Evolutionary conservation across 2,329 filamentous ascomycete genomes (phyloP).

Genomic region (Didymella keratinophila): DNA sequence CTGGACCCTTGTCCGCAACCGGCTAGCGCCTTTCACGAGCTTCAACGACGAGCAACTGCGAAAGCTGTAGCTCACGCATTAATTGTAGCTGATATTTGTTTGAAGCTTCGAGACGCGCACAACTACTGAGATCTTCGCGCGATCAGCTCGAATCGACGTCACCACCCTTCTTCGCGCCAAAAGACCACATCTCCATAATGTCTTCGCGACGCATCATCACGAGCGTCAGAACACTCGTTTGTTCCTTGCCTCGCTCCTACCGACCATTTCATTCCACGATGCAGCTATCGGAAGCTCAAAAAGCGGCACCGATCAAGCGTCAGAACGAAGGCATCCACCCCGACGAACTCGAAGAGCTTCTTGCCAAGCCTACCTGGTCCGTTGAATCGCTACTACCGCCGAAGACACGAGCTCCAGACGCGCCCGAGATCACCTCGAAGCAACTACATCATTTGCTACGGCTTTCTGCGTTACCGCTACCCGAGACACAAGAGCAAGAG

Average conservation of each 20-base stretch:
- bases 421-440: conserved; percentile 64
- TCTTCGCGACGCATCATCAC: conserved; percentile 14
- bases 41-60: conserved; percentile 25
- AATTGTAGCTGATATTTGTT: neutral
- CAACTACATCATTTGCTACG: conserved; percentile 86
- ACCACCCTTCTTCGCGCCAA: neutral
- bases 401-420: conserved; percentile 36
- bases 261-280: conserved; percentile 17
- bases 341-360: conserved; percentile 52
- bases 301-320: neutral
- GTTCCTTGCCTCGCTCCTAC: conserved; percentile 11
- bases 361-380: conserved; percentile 82
- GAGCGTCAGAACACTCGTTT: conserved; percentile 11
- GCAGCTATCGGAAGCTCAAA: neutral
- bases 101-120: neutral
- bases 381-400: conserved; percentile 74
- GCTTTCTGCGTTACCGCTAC: conserved; percentile 84
- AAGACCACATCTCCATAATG: conserved; percentile 19
- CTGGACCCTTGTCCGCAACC: conserved; percentile 23
- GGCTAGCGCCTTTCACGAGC: conserved; percentile 28
- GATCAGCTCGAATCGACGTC: neutral
- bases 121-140: neutral
- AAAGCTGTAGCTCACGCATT: neutral
- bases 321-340: conserved; percentile 29
- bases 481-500: conserved; percentile 69